Evolutionary conservation across 2,329 filamentous ascomycete species (phyloP).

Genomic region (Raffaelea ambrosiae): DNA sequence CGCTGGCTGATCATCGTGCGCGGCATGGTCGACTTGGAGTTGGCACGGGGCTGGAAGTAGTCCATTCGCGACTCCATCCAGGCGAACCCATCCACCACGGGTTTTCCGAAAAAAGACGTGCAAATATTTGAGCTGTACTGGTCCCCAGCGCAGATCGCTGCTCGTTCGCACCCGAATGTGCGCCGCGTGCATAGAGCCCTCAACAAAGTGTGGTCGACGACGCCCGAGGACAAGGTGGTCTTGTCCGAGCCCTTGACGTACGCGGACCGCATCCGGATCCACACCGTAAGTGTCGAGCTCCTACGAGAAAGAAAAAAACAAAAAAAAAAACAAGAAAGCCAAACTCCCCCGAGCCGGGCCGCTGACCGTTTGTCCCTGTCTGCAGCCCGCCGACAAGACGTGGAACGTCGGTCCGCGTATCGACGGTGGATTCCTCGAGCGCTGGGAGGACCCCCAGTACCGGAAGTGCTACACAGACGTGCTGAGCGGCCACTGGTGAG

Average conservation of each 20-base stretch:
- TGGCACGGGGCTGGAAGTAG: conserved; percentile 15
- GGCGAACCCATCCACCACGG: conserved; percentile 12
- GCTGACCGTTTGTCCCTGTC: too few relatives aligned
- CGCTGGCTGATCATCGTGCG: conserved; percentile 16
- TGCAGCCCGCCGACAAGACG: neutral
- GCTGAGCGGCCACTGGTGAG: conserved; percentile 56
- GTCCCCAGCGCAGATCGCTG: conserved; percentile 5
- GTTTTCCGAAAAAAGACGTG: conserved; percentile 8
- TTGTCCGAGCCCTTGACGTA: too few relatives aligned
- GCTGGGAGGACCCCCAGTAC: conserved; percentile 49
- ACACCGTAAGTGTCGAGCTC: conserved; percentile 29
- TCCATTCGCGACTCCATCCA: conserved; percentile 14
- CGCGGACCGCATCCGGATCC: conserved; percentile 18
- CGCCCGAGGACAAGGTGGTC: conserved; percentile 10
- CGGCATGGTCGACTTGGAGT: conserved; percentile 14
- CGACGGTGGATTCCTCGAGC: conserved; percentile 47
- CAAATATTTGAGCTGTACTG: conserved; percentile 6
- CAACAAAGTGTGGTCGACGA: conserved; percentile 5
- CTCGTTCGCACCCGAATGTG: conserved; percentile 9
- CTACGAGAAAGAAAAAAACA: too few relatives aligned
- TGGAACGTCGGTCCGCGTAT: conserved; percentile 26
- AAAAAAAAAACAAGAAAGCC: too few relatives aligned
- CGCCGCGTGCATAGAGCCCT: conserved; percentile 11
- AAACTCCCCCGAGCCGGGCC: too few relatives aligned
- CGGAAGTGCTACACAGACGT: conserved; percentile 51